These are phyloP conservation scores for Globisporangium abappressorium DNA, from an alignment of 352 stramenopile species.

Conservation along the genomic window DNA sequence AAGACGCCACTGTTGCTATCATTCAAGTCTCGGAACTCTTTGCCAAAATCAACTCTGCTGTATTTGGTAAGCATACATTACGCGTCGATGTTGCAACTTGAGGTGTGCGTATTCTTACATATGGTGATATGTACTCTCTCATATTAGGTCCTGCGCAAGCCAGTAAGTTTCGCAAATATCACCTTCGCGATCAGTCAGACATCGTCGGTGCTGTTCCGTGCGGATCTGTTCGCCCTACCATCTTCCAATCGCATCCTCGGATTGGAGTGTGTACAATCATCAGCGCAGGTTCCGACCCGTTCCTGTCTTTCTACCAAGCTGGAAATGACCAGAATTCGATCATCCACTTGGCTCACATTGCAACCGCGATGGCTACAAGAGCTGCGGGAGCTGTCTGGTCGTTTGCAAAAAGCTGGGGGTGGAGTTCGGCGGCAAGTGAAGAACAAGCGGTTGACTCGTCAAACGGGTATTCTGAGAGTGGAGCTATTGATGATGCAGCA, in stretches of 20 bases:
- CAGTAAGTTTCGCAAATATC: constrained; percentile 82
- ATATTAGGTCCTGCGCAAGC: constrained; percentile 50
- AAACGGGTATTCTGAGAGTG: constrained; percentile 19
- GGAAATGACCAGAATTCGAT: constrained; percentile 86
- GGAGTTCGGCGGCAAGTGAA: constrained; percentile 25
- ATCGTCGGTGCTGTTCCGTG: constrained; percentile 61
- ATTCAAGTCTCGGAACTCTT: constrained; percentile 66
- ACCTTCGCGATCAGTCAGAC: constrained; percentile 64
- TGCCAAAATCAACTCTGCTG: constrained; percentile 40
- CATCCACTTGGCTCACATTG: constrained; percentile 84
- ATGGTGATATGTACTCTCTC: neutral
- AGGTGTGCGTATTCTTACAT: neutral
- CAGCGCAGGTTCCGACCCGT: constrained; percentile 58
- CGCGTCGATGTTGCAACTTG: neutral
- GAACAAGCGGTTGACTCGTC: neutral
- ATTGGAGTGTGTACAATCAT: constrained; percentile 73
- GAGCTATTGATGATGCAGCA: constrained; percentile 47
- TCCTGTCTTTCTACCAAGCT: constrained; percentile 81
- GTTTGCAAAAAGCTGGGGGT: constrained; percentile 83
- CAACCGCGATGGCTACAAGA: constrained; percentile 70
- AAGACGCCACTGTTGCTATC: constrained; percentile 75
- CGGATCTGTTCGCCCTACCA: constrained; percentile 57
- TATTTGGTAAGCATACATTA: constrained; percentile 35
- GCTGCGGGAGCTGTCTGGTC: constrained; percentile 78
- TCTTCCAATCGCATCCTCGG: constrained; percentile 81